Base-by-base conservation (phyloP, 768 basidiomycete genomes). In the Mrakia blollopis region DNA sequence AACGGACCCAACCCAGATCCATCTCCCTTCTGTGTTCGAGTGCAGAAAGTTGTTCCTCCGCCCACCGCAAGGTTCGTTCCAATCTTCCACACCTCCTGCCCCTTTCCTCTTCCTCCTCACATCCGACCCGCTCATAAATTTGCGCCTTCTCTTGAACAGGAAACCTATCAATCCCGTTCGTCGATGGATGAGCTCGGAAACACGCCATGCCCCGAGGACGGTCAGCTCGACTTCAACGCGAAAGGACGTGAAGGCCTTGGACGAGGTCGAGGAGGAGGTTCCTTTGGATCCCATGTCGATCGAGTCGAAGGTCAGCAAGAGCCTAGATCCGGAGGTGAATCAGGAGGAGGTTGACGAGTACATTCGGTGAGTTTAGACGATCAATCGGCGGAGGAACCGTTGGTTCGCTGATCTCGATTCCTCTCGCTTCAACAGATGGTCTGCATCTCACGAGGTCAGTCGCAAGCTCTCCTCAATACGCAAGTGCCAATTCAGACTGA, bases 1-100 rank as follows among this genome's bases (percentile, higher is more conserved):
- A 90, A 89, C 0, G 87, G 88, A 11, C 87, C 86, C 79, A 89
- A 89, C 80, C 85, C 89, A 73, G 88, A 89, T 62, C 86, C 89
- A 67, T 93, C 92, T 80, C 93, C 93, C 0, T 94, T 94, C 81
- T 86, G 88, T 79, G 86, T 89, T 0, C 89, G 88, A 14, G 52
- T 61, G 68, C 21, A 57, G 16, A 71, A 60, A 21, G n/a, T 63
- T 41, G 23, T 50, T 28, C 54, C 72, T 28, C 54, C 72, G 54
- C 23, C 60, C 8, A 39, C 10, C 44, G 39, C 25, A 11, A 35
- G 65, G 65, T 68, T 10, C 35, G 18, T n/a, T 41, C 72, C 35
- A 14, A 25, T 41, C 35, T 39, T 23, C 21, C n/a, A n/a, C n/a
- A n/a, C 54, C 35, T 13, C 0, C 10, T 21, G 7, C 11, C 60